Percentiles rank a stretch among this genome's conserved stretches.
Evolutionary conservation across 2,329 filamentous ascomycete species (phyloP).

Genomic region (Colletotrichum sp.): DNA sequence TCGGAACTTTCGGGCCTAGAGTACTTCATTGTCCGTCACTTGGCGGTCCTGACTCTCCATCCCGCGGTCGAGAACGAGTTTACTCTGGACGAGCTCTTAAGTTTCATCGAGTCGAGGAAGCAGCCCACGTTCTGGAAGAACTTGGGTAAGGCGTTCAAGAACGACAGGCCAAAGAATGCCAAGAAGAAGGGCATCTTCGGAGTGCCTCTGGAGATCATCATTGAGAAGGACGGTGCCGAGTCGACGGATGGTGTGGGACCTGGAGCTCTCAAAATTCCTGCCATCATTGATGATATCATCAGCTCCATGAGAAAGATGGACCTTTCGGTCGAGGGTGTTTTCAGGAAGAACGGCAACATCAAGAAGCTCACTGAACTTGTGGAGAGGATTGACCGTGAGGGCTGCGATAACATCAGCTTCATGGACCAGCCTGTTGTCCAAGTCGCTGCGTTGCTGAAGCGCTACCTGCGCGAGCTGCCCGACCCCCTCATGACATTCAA

Average conservation of each 20-base stretch:
- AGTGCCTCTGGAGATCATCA: constrained; percentile 83
- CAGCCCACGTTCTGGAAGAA: constrained; percentile 96
- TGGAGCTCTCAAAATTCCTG: constrained; percentile 86
- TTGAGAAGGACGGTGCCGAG: constrained; percentile 93
- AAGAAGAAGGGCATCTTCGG: constrained; percentile 97
- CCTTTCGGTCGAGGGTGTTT: constrained; percentile 97
- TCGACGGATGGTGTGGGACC: constrained; percentile 97
- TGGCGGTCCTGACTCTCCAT: constrained; percentile 94
- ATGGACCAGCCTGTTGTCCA: constrained; percentile 91
- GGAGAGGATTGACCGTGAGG: constrained; percentile 84
- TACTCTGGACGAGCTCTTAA: constrained; percentile 89
- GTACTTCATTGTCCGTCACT: constrained; percentile 95
- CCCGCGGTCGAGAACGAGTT: constrained; percentile 90
- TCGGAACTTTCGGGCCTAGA: constrained; percentile 94
- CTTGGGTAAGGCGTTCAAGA: constrained; percentile 94
- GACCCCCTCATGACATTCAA: constrained; percentile 96
- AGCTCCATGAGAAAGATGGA: constrained; percentile 98
- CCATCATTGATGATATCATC: constrained; percentile 93
- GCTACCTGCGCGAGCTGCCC: constrained; percentile 91
- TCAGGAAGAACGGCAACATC: constrained; percentile 99
- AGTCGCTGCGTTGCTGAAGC: constrained; percentile 90
- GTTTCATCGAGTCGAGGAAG: constrained; percentile 91
- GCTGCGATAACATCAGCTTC: constrained; percentile 84
- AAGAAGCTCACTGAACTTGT: constrained; percentile 87
- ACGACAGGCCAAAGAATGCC: constrained; percentile 74